Evolutionary conservation across 176 grass and related monocot species (phyloP).

Genomic region (Olyra latifolia): DNA sequence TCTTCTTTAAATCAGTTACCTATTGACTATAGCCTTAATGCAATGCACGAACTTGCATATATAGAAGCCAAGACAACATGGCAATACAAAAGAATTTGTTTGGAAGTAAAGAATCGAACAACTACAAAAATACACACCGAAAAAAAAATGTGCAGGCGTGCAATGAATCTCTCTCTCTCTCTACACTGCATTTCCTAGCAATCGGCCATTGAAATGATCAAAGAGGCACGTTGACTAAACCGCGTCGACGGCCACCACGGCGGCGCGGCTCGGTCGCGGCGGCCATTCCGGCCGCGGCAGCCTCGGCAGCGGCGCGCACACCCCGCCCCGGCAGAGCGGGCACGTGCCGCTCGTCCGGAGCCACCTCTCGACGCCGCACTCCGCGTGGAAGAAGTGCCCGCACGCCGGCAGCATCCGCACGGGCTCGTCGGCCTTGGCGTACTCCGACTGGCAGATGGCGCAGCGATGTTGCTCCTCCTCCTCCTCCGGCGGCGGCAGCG

Average conservation of each 20-base stretch:
- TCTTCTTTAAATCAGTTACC: neutral
- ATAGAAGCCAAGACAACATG: neutral
- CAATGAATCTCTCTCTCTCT: neutral
- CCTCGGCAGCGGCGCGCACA: neutral
- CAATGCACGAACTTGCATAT: neutral
- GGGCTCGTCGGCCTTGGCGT: neutral
- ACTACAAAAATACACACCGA: no score
- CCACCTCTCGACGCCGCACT: constrained; percentile 44
- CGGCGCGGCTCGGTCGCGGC: neutral
- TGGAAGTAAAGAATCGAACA: no score
- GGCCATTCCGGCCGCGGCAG: constrained; percentile 30
- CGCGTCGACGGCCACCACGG: neutral
- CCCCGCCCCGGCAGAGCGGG: constrained; percentile 28
- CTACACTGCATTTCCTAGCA: neutral
- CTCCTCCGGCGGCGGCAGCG: neutral
- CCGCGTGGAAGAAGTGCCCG: constrained; percentile 51
- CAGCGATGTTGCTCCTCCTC: neutral
- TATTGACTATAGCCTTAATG: neutral
- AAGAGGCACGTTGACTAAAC: no score
- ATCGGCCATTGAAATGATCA: neutral
- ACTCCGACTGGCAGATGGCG: constrained; percentile 30
- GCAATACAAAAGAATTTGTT: neutral
- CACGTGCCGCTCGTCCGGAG: constrained; percentile 22
- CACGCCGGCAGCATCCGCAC: constrained; percentile 47
- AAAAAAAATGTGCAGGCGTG: no score